Base-by-base conservation (phyloP, 2,329 filamentous ascomycete genomes). In the Penicillium rolfsii region DNA sequence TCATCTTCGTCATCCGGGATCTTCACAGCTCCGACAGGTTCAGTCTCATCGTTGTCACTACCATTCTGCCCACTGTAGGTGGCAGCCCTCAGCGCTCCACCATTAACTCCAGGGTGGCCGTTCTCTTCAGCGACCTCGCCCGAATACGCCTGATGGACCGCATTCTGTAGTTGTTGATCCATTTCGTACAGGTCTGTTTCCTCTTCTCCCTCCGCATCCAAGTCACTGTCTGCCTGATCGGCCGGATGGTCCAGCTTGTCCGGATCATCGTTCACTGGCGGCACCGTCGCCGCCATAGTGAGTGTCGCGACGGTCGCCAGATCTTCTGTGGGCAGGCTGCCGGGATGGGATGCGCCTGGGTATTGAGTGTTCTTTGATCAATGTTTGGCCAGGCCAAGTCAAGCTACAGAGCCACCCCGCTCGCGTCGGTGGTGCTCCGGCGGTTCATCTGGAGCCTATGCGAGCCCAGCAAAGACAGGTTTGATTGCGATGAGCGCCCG, bases 201-300 rank as follows among this genome's bases (percentile, higher is more conserved):
- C 52, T 79, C 77, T 61, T 79, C 77, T n/a, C 78, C 78, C 59
- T 79, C 77, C 22, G 78, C 78, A 61, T 80, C 78, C 66, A 76
- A 73, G 56, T 80, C 78, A 64, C 77, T 79, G 59, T 78, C 77
- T 46, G 73, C 67, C 61, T 72, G 61, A 57, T 77, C 74, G 35
- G 69, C 60, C 36, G 70, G 70, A 43, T 71, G 67, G 64, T 73
- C 71, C 60, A 71, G 66, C 58, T 71, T 67, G 50, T 64, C 69
- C 50, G 71, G 68, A 64, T 77, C 73, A 62, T 76, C 71, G 64
- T 74, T 70, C 61, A 72, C 70, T 70, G 74, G 73, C 72, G 74
- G 74, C 76, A 75, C 70, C 55, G 70, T 76, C 67, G 77, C 77
- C 73, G 74, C 74, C 76, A 79, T 78, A 59, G 69, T 76, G 66